Conservation (phyloP, 257 asterid genomes). For the Ocimum tenuiflorum region DNA sequence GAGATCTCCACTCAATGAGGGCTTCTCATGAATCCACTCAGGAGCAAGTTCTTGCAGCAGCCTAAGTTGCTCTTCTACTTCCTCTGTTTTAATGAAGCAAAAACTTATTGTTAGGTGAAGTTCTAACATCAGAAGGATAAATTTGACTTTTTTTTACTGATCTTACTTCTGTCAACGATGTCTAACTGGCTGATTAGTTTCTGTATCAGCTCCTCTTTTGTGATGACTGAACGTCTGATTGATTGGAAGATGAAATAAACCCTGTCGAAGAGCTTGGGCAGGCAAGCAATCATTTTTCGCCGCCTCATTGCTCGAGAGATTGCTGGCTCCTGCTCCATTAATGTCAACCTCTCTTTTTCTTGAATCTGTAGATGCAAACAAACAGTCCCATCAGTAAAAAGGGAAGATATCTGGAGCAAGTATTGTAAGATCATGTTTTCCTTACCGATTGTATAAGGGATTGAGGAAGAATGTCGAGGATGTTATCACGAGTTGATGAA, state of each 20-base stretch:
- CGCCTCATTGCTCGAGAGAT: conserved; percentile 77
- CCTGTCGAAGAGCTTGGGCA: conserved; percentile 67
- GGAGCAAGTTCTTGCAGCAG: conserved; percentile 75
- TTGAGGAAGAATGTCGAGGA: conserved; percentile 49
- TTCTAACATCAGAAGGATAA: neutral
- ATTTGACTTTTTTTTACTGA: neutral
- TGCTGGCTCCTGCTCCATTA: conserved; percentile 66
- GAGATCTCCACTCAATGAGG: conserved; percentile 49
- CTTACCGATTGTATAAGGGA: conserved; percentile 60
- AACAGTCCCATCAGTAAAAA: neutral
- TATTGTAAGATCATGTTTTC: neutral
- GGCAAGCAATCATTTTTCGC: conserved; percentile 47
- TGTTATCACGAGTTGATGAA: conserved; percentile 29
- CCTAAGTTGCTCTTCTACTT: conserved; percentile 62
- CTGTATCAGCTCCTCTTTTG: conserved; percentile 65
- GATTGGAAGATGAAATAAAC: conserved; percentile 55
- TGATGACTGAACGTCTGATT: conserved; percentile 53
- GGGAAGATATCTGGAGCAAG: neutral
- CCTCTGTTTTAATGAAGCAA: conserved; percentile 40
- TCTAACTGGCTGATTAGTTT: conserved; percentile 40
- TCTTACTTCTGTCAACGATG: conserved; percentile 47
- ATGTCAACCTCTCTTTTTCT: conserved; percentile 51
- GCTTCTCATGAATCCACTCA: conserved; percentile 72
- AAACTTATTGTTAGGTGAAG: neutral
- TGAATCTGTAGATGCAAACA: conserved; percentile 41